Conservation (phyloP, 164 flowering plant genomes). For the Akebia trifoliata region DNA sequence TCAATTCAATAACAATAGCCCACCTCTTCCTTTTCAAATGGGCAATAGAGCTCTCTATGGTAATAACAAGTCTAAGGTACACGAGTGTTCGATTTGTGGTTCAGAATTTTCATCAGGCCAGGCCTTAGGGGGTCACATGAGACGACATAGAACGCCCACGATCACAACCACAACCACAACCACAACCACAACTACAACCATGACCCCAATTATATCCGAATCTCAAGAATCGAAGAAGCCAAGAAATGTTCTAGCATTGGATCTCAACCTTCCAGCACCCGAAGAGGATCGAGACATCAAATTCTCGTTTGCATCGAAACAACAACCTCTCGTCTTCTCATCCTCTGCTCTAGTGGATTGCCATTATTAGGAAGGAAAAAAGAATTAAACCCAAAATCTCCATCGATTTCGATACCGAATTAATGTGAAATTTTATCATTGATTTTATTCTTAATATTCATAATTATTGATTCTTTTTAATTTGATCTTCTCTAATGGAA, state of each 20-base stretch:
- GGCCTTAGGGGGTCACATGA: conserved; percentile 70
- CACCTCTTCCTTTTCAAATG: conserved; percentile 2
- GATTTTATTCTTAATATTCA: conserved; percentile 1
- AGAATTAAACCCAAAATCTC: background rate
- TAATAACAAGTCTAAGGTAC: conserved; percentile 29
- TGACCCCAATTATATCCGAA: background rate
- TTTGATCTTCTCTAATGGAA: background rate
- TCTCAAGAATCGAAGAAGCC: conserved; percentile 16
- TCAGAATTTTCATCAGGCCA: conserved; percentile 56
- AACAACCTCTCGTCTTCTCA: conserved; percentile 43
- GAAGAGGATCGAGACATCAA: conserved; percentile 46
- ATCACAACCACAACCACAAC: background rate
- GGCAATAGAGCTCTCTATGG: background rate
- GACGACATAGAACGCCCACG: conserved; percentile 37
- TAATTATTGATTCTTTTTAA: conserved; percentile 12
- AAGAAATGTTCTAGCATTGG: conserved; percentile 40
- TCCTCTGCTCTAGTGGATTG: conserved; percentile 65
- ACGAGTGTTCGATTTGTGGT: conserved; percentile 61
- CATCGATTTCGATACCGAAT: background rate
- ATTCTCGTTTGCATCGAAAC: conserved; percentile 32
- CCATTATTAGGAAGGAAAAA: conserved; percentile 35
- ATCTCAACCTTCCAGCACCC: conserved; percentile 84
- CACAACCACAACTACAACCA: background rate
- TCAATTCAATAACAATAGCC: conserved; percentile 12
- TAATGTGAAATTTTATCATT: conserved; percentile 12